phyloP scores from a whole-genome alignment of 345 rosid species.

The Angophora floribunda region DNA sequence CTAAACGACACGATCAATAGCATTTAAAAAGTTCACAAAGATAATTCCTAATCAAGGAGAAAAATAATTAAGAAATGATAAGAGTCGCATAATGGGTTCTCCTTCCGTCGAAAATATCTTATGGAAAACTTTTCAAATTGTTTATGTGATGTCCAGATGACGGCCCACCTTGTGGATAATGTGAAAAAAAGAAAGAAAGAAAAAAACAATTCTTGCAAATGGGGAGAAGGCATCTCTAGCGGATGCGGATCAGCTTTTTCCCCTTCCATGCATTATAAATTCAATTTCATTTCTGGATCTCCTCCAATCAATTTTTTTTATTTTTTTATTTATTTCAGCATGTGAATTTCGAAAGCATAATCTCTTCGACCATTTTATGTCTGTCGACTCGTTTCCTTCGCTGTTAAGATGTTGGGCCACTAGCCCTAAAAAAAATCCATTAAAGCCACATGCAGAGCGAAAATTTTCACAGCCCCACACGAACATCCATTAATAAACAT shows the following conservation, averaged over 20 bases:
- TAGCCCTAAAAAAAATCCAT: neutral
- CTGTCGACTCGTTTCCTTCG: neutral
- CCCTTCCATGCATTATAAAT: neutral
- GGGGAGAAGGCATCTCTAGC: neutral
- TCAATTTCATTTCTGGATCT: neutral
- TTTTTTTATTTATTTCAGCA: neutral
- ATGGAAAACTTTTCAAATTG: neutral
- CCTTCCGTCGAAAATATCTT: neutral
- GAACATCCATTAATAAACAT: neutral
- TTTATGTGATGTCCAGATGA: neutral
- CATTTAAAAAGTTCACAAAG: neutral
- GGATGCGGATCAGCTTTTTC: neutral
- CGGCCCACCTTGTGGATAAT: neutral
- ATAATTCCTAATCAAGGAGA: neutral
- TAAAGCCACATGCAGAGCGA: neutral
- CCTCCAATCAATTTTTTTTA: neutral
- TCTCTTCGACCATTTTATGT: neutral
- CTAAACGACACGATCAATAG: neutral
- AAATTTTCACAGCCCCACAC: too few relatives aligned
- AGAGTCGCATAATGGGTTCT: neutral
- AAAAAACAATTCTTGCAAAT: neutral
- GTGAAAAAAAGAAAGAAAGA: neutral
- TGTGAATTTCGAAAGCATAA: neutral
- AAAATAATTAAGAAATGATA: neutral
- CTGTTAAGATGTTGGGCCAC: neutral